Percentiles rank a stretch among this genome's conserved stretches.
Evolutionary conservation across 345 rosid genomes (phyloP).

Genomic region (Moricandia moricandioides): DNA sequence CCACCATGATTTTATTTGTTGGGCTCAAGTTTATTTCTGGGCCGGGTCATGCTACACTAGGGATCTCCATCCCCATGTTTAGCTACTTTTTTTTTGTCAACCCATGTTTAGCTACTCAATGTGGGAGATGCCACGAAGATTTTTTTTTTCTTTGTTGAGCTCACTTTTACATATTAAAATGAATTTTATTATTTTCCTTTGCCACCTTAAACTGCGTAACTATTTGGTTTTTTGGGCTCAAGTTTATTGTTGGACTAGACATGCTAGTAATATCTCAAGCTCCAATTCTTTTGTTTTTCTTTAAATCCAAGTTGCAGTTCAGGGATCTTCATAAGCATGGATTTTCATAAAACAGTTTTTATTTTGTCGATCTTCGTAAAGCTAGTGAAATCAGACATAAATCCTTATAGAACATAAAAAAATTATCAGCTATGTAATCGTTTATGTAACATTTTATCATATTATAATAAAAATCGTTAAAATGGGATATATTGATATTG

Average conservation of each 20-base stretch:
- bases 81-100: too few relatives aligned
- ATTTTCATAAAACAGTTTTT: too few relatives aligned
- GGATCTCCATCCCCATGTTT: too few relatives aligned
- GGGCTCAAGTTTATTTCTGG: neutral
- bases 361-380: too few relatives aligned
- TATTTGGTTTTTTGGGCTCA: neutral
- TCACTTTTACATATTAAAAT: neutral
- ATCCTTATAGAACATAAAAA: too few relatives aligned
- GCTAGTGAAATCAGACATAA: too few relatives aligned
- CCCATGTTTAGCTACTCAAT: too few relatives aligned
- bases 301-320: neutral
- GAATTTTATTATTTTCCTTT: conserved; percentile 12
- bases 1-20: neutral
- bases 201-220: neutral
- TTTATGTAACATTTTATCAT: too few relatives aligned
- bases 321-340: too few relatives aligned
- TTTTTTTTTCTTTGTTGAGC: neutral
- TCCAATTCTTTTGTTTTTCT: neutral
- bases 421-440: too few relatives aligned
- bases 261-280: neutral
- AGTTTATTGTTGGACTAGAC: conserved; percentile 1
- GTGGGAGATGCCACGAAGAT: neutral
- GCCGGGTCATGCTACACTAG: neutral
- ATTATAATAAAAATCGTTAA: too few relatives aligned
- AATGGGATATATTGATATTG: too few relatives aligned